Conservation (phyloP, 345 rosid genomes). For the Brassica carinata region DNA sequence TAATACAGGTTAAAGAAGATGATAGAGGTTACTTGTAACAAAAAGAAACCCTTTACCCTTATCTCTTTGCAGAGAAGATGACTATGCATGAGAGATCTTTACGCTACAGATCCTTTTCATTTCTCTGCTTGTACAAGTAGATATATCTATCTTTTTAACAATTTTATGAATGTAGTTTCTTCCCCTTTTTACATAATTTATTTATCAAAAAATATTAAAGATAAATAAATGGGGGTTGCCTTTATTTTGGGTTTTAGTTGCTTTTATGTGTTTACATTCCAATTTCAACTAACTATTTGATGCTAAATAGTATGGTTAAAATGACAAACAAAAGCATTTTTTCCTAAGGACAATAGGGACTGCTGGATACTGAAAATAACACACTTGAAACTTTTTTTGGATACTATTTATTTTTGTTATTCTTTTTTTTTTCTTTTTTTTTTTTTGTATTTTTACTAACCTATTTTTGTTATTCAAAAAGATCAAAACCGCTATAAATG, state of each 20-base stretch:
- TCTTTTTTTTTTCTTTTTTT: no score
- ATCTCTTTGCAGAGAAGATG: constrained; percentile 22
- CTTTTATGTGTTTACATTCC: constrained; percentile 3
- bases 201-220: not conserved
- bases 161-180: constrained; percentile 9
- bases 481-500: constrained; percentile 5
- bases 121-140: constrained; percentile 21
- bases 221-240: not conserved
- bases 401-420: constrained; percentile 5
- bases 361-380: not conserved
- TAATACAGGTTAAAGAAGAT: not conserved
- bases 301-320: not conserved
- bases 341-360: not conserved
- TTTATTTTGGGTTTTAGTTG: not conserved
- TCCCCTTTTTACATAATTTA: not conserved
- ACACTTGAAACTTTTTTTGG: not conserved
- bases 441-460: no score
- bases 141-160: constrained; percentile 12
- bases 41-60: not conserved
- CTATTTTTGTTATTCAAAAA: not conserved
- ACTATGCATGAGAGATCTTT: constrained; percentile 29
- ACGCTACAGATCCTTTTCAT: constrained; percentile 11
- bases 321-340: not conserved
- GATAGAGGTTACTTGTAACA: not conserved
- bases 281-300: constrained; percentile 16